Base-by-base conservation (phyloP, 306 rosid species). In the Boehmeria nivea region DNA sequence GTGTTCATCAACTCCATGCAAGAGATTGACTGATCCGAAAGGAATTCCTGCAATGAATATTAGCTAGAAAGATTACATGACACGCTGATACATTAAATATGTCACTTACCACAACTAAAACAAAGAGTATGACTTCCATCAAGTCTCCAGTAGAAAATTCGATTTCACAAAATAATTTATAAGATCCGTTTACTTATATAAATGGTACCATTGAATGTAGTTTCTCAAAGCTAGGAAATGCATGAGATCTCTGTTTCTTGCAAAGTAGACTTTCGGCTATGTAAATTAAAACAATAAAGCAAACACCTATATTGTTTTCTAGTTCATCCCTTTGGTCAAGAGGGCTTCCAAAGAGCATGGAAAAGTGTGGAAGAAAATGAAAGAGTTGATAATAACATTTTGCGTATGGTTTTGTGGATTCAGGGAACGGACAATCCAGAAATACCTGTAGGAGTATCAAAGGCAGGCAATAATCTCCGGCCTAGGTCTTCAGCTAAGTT, bases 371-470 rank as follows among this genome's bases (percentile, higher is more conserved):
- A 51, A 1, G 18, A 24, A 10, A 15, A 24, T 19, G 40, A 33
- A 21, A 37, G n/a, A n/a, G n/a, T n/a, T n/a, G n/a, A n/a, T n/a
- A 43, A 23, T 61, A 48, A 24, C 5, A 54, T 43, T 16, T 43
- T 14, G 43, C 50, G 48, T 47, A 12, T 20, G 45, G 34, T 28
- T 42, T 40, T 48, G 37, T 16, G 39, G 14, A 42, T n/a, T 21
- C 25, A 19, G n/a, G n/a, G n/a, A 59, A 51, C 12, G 40, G 13
- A 51, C 45, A 48, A 52, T 54, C 70, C 1, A 36, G 44, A 19
- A 64, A 76, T 61, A 90, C 98, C 98, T 59, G 98, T 87, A 45
- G 98, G 98, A 59, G 98, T 87, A 64, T 90, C 95, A 72, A 90
- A 90, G 36, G 94, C 98, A 63, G 96, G 98, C 66, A 90, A 77